Percentiles rank a stretch among this genome's conserved stretches.
These are phyloP conservation scores for Hypomyces perniciosus DNA, from an alignment of 2,329 filamentous ascomycete species.

Conservation along the genomic window DNA sequence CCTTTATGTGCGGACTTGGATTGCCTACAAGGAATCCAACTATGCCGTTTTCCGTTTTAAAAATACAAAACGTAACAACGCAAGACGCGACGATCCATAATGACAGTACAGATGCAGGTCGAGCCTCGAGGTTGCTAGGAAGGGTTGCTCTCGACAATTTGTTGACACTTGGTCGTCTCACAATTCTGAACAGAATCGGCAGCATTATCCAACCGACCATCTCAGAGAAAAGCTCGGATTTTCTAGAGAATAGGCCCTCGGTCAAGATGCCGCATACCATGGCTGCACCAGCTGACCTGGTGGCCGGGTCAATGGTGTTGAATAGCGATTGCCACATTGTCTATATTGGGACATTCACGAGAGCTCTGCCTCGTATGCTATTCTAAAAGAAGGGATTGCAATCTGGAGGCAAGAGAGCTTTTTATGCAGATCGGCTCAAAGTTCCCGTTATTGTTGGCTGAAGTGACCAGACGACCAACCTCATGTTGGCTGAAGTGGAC, in stretches of 20 bases:
- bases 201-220: constrained; percentile 4
- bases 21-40: constrained; percentile 12
- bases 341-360: too few relatives aligned
- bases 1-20: not conserved
- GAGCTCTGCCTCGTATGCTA: too few relatives aligned
- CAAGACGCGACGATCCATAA: constrained; percentile 13
- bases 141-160: not conserved
- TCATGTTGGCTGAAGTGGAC: too few relatives aligned
- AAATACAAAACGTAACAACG: constrained; percentile 12
- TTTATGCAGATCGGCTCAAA: too few relatives aligned
- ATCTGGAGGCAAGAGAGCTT: too few relatives aligned
- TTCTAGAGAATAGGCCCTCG: constrained; percentile 1
- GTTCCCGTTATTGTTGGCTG: too few relatives aligned
- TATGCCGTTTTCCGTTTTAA: constrained; percentile 15
- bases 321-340: constrained; percentile 1
- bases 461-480: too few relatives aligned
- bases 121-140: not conserved
- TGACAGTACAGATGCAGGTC: not conserved
- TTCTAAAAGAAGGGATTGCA: too few relatives aligned
- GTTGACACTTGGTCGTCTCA: not conserved
- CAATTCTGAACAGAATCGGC: not conserved
- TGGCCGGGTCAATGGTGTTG: not conserved
- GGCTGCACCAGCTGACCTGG: constrained; percentile 2
- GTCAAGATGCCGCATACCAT: constrained; percentile 2
- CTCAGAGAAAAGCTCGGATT: constrained; percentile 3